Percentiles rank a stretch among this genome's conserved stretches.
These are phyloP conservation scores for Verticillium dahliae DNA, from an alignment of 2,329 filamentous ascomycete species.

Conservation along the genomic window DNA sequence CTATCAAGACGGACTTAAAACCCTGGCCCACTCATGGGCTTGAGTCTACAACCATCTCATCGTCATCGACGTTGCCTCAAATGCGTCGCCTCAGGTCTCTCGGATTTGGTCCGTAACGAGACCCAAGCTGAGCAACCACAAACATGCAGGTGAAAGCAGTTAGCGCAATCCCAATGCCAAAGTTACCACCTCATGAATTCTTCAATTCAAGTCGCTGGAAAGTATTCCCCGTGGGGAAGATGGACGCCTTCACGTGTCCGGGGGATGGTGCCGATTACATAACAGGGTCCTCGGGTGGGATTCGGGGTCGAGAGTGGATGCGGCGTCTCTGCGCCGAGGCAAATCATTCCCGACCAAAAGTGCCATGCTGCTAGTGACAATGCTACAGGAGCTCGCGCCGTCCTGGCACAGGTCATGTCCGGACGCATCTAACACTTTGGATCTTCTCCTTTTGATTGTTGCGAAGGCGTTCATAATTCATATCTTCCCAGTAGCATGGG, in stretches of 20 bases:
- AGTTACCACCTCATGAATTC: no score
- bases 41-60: no score
- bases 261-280: neutral
- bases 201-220: no score
- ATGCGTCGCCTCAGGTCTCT: no score
- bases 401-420: neutral
- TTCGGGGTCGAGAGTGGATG: neutral
- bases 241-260: neutral
- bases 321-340: constrained; percentile 1
- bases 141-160: no score
- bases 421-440: neutral
- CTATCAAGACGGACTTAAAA: no score
- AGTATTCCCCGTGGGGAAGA: neutral
- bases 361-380: neutral
- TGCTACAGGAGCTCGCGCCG: neutral
- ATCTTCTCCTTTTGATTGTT: neutral
- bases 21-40: no score
- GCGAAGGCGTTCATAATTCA: neutral
- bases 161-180: no score
- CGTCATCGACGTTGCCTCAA: no score
- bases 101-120: no score
- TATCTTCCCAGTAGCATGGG: neutral
- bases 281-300: neutral
- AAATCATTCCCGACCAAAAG: constrained; percentile 2
- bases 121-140: no score